A percentile compares a stretch with the other conserved stretches of the same genome.
phyloP scores from a whole-genome alignment of 331 rosid species.

The Stylosanthes scabra region DNA sequence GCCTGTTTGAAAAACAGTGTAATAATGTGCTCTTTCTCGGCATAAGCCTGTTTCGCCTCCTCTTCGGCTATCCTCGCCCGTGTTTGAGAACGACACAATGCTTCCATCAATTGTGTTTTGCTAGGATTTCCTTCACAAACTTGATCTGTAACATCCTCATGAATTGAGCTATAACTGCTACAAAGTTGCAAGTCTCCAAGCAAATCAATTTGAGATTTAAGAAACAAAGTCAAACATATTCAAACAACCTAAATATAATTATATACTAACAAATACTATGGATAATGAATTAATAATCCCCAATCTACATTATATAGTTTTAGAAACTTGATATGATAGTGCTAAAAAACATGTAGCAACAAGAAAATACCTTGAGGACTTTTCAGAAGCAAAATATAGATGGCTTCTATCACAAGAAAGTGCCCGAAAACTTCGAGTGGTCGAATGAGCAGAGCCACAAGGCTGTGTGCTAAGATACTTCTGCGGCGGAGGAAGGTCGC shows the following conservation, averaged over 20 bases:
- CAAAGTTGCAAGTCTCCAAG: constrained; percentile 29
- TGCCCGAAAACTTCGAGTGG: constrained; percentile 30
- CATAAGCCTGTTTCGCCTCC: constrained; percentile 76
- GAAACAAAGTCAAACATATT: neutral
- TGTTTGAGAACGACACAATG: constrained; percentile 89
- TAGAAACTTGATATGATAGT: constrained; percentile 20
- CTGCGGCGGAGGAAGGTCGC: constrained; percentile 97
- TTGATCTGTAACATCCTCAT: constrained; percentile 44
- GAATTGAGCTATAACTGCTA: constrained; percentile 43
- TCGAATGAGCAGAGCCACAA: constrained; percentile 45
- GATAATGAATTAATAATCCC: constrained; percentile 10
- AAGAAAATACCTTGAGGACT: constrained; percentile 62
- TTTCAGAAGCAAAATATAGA: constrained; percentile 39
- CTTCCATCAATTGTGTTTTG: constrained; percentile 75
- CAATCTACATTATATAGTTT: constrained; percentile 1
- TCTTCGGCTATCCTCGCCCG: constrained; percentile 94
- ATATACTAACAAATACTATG: constrained; percentile 1
- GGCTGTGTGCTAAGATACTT: constrained; percentile 55
- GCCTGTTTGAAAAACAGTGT: constrained; percentile 78
- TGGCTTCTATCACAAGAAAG: constrained; percentile 37
- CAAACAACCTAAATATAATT: neutral
- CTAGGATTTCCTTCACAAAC: constrained; percentile 50
- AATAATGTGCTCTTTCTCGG: constrained; percentile 71
- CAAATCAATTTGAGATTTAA: neutral
- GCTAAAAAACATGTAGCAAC: constrained; percentile 21